Evolutionary conservation across 2,329 filamentous ascomycete species (phyloP).

Genomic region (Neurospora sp.): DNA sequence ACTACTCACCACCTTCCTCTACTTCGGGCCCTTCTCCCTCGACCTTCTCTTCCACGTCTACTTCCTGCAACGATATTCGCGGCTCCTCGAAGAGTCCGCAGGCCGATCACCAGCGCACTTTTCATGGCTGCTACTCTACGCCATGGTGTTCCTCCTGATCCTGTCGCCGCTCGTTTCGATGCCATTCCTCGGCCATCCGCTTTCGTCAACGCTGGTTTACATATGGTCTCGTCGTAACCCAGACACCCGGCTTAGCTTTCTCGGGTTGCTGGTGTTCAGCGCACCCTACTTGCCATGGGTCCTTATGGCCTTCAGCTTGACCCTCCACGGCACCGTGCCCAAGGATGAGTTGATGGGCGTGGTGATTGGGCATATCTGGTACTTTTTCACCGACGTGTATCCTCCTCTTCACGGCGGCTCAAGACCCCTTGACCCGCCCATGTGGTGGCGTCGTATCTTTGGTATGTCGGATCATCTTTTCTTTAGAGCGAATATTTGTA

Average conservation of each 20-base stretch:
- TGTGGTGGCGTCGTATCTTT: slow-evolving; percentile 83
- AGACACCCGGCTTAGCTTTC: slow-evolving; percentile 77
- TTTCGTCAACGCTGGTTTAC: slow-evolving; percentile 90
- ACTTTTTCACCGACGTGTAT: slow-evolving; percentile 96
- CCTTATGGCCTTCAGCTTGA: slow-evolving; percentile 79
- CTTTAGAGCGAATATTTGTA: too few species aligned
- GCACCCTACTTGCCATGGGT: slow-evolving; percentile 96
- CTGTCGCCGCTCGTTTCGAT: slow-evolving; percentile 83
- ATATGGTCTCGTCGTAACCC: slow-evolving; percentile 97
- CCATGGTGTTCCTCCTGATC: slow-evolving; percentile 65
- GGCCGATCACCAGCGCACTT: slow-evolving; percentile 86
- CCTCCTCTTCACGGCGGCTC: slow-evolving; percentile 79
- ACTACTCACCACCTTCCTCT: slow-evolving; percentile 90
- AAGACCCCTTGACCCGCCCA: slow-evolving; percentile 77
- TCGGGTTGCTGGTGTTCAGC: slow-evolving; percentile 82
- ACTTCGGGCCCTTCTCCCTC: slow-evolving; percentile 88
- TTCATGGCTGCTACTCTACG: slow-evolving; percentile 86
- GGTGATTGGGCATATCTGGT: slow-evolving; percentile 91
- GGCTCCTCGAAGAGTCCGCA: slow-evolving; percentile 90
- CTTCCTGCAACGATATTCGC: slow-evolving; percentile 93
- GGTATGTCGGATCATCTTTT: slow-evolving; percentile 24
- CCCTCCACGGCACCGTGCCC: slow-evolving; percentile 82
- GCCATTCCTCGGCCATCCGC: slow-evolving; percentile 85
- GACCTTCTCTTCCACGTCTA: slow-evolving; percentile 97
- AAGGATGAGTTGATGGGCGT: slow-evolving; percentile 96